Base-by-base conservation (phyloP, 768 basidiomycete species). In the Lyophyllum shimeji region DNA sequence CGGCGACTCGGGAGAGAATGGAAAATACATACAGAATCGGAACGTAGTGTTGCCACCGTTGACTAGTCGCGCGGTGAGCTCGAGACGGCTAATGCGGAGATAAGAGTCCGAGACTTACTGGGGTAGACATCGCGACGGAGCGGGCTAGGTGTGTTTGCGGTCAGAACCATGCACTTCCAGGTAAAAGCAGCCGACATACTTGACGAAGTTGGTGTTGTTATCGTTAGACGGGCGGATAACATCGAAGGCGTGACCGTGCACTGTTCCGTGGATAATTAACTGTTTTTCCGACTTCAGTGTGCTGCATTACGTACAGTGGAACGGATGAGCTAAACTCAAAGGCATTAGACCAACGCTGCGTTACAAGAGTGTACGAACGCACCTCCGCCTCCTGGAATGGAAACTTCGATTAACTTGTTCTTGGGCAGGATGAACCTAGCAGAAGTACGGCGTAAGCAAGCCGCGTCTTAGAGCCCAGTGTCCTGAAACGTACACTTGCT, bases 1-100 rank as follows among this genome's bases (percentile, higher is more conserved):
- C 24, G 13, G 1, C 7, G 37, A 45, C 21, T 18, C 17, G 20
- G 51, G 15, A 27, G 17, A 33, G 27, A 43, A 40, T 4, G 39
- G 18, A 40, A 11, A 21, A 20, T 18, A 61, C 64, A 20, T 60
- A 66, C 65, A 69, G 69, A 71, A 73, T 3, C 72, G 64, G 70
- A 74, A 72, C 1, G 71, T 74, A 3, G 66, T 69, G 65, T 72
- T 71, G 7, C 68, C 68, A 20, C 71, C 71, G 57, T 70, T 70
- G 53, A 72, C 70, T 69, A 24, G 31, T 29, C 27, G 39, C 4
- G 43, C 17, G n/a, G 18, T 3, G n/a, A 2, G 24, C n/a, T 23
- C 33, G 24, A 23, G 21, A 21, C 23, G 1, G 18, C 1, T 18
- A n/a, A 12, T 27, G 9, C 9, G 1, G 5, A 24, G 15, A 20